Evolutionary conservation across 768 basidiomycete genomes (phyloP).

Genomic region (Calvatia gigantea): DNA sequence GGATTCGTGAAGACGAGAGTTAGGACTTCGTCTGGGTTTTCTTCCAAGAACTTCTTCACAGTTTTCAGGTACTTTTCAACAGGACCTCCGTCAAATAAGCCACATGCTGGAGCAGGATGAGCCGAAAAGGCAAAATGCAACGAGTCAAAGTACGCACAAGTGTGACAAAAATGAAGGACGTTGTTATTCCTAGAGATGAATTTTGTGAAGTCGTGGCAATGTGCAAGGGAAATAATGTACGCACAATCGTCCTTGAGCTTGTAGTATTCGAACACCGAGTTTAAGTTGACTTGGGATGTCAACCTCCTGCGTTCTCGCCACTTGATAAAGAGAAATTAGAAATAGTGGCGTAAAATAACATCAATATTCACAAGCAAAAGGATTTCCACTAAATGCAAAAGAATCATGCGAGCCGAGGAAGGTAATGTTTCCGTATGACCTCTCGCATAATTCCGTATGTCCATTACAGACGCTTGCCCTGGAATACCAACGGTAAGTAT

Average conservation of each 20-base stretch:
- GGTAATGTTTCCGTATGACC: slow-evolving; percentile 50
- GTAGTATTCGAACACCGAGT: slow-evolving; percentile 47
- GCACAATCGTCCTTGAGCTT: slow-evolving; percentile 51
- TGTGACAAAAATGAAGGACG: slow-evolving; percentile 63
- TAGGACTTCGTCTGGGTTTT: slow-evolving; percentile 62
- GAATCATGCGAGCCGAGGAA: slow-evolving; percentile 54
- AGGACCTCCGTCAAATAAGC: slow-evolving; percentile 51
- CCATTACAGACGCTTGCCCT: slow-evolving; percentile 59
- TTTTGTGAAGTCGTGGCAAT: background rate
- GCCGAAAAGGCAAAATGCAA: background rate
- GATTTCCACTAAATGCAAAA: slow-evolving; percentile 46
- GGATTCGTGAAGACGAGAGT: slow-evolving; percentile 66
- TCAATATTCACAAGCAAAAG: slow-evolving; percentile 37
- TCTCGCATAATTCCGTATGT: slow-evolving; percentile 53
- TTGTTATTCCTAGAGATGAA: slow-evolving; percentile 23
- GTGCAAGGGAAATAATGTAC: background rate
- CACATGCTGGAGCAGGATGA: slow-evolving; percentile 15
- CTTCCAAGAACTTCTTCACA: slow-evolving; percentile 51
- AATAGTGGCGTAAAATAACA: background rate
- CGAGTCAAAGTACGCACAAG: slow-evolving; percentile 35
- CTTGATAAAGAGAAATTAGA: slow-evolving; percentile 17
- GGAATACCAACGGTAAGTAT: background rate
- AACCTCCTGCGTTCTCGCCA: slow-evolving; percentile 45
- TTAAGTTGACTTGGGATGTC: slow-evolving; percentile 42
- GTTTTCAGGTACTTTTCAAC: slow-evolving; percentile 42